These are phyloP conservation scores for Taphrina populina DNA, from an alignment of 1,139 yeast species.

Conservation along the genomic window DNA sequence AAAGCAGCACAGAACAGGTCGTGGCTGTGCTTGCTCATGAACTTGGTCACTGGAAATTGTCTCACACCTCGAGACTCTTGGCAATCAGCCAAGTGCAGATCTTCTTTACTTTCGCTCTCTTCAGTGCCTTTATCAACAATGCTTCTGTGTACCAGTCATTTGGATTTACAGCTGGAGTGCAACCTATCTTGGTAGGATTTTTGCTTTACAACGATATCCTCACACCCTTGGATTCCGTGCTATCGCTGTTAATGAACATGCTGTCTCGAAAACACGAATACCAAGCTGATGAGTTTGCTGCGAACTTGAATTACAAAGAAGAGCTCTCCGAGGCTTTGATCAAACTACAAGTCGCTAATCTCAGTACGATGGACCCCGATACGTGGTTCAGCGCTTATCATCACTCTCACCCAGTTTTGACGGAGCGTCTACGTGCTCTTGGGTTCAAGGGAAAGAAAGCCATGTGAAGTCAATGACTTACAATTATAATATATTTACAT, in stretches of 20 bases:
- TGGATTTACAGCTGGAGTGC: slow-evolving; percentile 56
- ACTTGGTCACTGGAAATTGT: slow-evolving; percentile 93
- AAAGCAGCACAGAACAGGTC: slow-evolving; percentile 72
- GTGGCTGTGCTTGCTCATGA: slow-evolving; percentile 96
- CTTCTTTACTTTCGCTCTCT: slow-evolving; percentile 64
- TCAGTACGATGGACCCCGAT: slow-evolving; percentile 82
- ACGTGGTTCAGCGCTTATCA: slow-evolving; percentile 85
- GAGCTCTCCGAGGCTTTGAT: slow-evolving; percentile 72
- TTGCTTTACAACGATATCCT: slow-evolving; percentile 62
- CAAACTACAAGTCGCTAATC: slow-evolving; percentile 72
- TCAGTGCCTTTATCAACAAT: slow-evolving; percentile 77
- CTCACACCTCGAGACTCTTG: slow-evolving; percentile 75
- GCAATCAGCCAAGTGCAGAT: slow-evolving; percentile 63
- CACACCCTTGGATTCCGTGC: slow-evolving; percentile 69
- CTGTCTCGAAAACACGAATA: slow-evolving; percentile 83
- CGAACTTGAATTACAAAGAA: slow-evolving; percentile 64
- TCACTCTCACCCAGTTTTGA: slow-evolving; percentile 84
- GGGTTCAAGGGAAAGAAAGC: slow-evolving; percentile 40
- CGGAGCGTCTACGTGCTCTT: slow-evolving; percentile 80
- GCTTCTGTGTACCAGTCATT: slow-evolving; percentile 71
- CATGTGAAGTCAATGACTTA: not conserved
- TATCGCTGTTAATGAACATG: slow-evolving; percentile 66
- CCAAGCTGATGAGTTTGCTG: slow-evolving; percentile 74
- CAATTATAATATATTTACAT: not conserved
- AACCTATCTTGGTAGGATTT: slow-evolving; percentile 77